Evolutionary conservation across 345 rosid genomes (phyloP), one percentile per base, ranked within the genome.

Genomic region (Cardamine chenopodiifolia): DNA sequence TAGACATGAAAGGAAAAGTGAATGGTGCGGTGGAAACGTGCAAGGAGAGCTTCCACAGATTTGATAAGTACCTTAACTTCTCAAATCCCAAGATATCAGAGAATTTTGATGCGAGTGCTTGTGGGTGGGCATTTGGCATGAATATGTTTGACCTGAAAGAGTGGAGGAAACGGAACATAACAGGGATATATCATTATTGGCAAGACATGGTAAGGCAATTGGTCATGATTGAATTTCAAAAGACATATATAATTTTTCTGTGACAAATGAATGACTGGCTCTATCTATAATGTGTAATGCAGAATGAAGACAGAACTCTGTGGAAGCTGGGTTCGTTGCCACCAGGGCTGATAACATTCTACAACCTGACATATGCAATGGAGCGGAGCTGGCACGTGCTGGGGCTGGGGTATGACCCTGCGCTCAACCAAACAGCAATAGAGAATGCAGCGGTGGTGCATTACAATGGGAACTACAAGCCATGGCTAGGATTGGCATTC

Each of bases 51-150:
- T 90, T 90, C 78, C 97, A 90, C 82, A 89, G 98, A 84, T 90
- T 92, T 55, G 99, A 95, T 68, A 95, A 95, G 88, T 95, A 95
- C 84, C 97, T 95, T 54, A 95, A 95, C 89, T 95, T 92, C 81
- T 88, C 98, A 5, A 88, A 92, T 75, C 99, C 99, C 28, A 80
- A 79, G 66, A 90, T 95, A 47, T 70, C 81, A 8, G 87, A 87
- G 70, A 90, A 92, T 68, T 95, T 95, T 31, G 76, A 83, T 70
- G 85, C 94, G 35, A 83, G 83, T 58, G 89, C 99, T 70, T 95
- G 99, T 72, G 98, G 98, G 50, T 95, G 99, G 98, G 98, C 99
- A 55, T 95, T 86, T 77, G 99, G 99, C 22, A 95, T 90, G 99
- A 95, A 95, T 77, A 95, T 95, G 70, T 95, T 95, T 63, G 99